These are phyloP conservation scores for Hygrocybe punicea DNA, from an alignment of 768 basidiomycete genomes.

Conservation along the genomic window DNA sequence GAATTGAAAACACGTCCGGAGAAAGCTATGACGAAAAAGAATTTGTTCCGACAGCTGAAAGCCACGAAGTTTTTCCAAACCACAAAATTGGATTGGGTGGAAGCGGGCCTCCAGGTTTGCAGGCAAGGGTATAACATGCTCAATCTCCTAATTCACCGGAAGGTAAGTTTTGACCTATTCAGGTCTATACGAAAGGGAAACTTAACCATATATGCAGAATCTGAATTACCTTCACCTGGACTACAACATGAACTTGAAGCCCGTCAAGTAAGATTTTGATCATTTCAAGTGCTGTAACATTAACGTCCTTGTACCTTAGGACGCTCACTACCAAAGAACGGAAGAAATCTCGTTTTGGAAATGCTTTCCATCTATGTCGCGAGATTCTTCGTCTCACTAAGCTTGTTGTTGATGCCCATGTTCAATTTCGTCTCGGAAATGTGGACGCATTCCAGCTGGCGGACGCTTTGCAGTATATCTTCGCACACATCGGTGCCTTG, in stretches of 20 bases:
- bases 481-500: conserved; percentile 93
- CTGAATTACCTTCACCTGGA: conserved; percentile 92
- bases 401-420: conserved; percentile 97
- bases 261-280: conserved; percentile 60
- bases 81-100: conserved; percentile 97
- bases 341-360: conserved; percentile 99
- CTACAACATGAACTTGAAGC: conserved; percentile 99
- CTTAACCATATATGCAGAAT: conserved; percentile 50
- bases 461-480: conserved; percentile 97
- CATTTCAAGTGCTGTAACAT: neutral
- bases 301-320: conserved; percentile 39
- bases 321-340: conserved; percentile 98
- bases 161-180: conserved; percentile 46
- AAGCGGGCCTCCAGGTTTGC: conserved; percentile 97
- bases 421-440: conserved; percentile 96
- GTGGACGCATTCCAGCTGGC: conserved; percentile 99
- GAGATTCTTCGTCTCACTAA: conserved; percentile 98
- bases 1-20: conserved; percentile 84
- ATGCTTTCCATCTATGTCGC: conserved; percentile 96
- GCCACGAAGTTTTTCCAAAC: conserved; percentile 99
- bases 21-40: conserved; percentile 98
- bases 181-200: conserved; percentile 33
- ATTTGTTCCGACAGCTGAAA: conserved; percentile 91
- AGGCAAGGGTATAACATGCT: conserved; percentile 99
- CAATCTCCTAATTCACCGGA: conserved; percentile 97